phyloP scores from a whole-genome alignment of 2,329 filamentous ascomycete genomes.

The Aspergillus sp. region DNA sequence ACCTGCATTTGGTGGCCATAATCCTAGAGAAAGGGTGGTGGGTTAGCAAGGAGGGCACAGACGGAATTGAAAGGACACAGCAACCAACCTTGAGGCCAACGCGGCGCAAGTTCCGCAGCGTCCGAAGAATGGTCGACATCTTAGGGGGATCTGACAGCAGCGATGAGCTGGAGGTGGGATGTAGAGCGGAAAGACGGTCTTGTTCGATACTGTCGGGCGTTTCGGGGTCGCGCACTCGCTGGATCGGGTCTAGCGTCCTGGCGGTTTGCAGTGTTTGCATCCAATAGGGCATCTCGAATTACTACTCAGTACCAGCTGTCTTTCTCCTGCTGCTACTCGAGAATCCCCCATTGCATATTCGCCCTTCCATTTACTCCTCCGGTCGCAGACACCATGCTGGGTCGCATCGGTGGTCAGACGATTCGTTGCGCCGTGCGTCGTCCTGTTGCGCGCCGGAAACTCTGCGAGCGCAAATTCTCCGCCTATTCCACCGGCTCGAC shows the following conservation, averaged over 20 bases:
- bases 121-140: conserved; percentile 91
- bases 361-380: background rate
- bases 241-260: conserved; percentile 23
- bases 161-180: conserved; percentile 11
- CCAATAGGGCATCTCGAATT: conserved; percentile 1
- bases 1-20: conserved; percentile 91
- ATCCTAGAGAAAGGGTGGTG: conserved; percentile 56
- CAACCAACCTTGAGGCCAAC: conserved; percentile 75
- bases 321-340: no score
- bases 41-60: conserved; percentile 34
- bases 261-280: conserved; percentile 38
- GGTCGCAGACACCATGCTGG: conserved; percentile 31
- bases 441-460: conserved; percentile 27
- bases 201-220: conserved; percentile 5
- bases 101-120: conserved; percentile 79
- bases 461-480: conserved; percentile 38
- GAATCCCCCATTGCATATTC: background rate
- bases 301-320: background rate
- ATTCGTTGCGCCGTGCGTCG: conserved; percentile 33
- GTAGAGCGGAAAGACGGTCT: conserved; percentile 16
- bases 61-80: conserved; percentile 9
- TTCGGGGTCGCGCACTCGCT: conserved; percentile 19
- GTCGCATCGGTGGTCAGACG: conserved; percentile 37
- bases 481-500: conserved; percentile 24
- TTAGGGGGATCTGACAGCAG: conserved; percentile 36